A percentile compares a stretch with the other conserved stretches of the same genome.
Conservation (phyloP, 2,329 filamentous ascomycete genomes). For the Colletotrichum higginsianum region DNA sequence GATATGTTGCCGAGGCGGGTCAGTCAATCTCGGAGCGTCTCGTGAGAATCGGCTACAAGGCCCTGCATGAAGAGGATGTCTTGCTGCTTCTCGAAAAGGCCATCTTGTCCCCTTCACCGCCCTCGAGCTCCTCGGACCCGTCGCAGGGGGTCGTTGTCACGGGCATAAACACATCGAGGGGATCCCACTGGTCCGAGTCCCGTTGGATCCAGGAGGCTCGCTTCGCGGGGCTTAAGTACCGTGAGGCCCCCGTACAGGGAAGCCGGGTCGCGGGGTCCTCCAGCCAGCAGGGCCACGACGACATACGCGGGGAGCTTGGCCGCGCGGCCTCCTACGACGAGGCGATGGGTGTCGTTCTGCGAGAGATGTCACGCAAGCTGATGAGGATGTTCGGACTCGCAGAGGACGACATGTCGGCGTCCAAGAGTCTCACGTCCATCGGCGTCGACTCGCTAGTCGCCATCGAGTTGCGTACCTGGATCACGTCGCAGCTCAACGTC, state of each 20-base stretch:
- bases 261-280: not conserved
- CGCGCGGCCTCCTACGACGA: not conserved
- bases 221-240: not conserved
- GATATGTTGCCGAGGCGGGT: constrained; percentile 42
- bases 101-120: not conserved
- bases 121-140: not conserved
- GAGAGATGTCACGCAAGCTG: constrained; percentile 42
- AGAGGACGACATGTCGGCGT: constrained; percentile 20
- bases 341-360: constrained; percentile 42
- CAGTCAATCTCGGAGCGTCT: not conserved
- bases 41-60: not conserved
- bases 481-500: constrained; percentile 57
- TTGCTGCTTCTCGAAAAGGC: constrained; percentile 4
- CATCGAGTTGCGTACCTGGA: constrained; percentile 61
- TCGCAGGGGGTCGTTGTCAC: not conserved
- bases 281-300: not conserved
- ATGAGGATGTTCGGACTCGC: not conserved
- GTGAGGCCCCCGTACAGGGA: not conserved
- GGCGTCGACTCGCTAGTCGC: constrained; percentile 47
- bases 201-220: constrained; percentile 1
- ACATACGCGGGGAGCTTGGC: not conserved
- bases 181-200: constrained; percentile 2
- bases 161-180: not conserved
- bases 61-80: not conserved
- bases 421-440: constrained; percentile 36